A percentile compares a stretch with the other conserved stretches of the same genome.
Conservation (phyloP, 345 rosid species). For the Mangifera indica region DNA sequence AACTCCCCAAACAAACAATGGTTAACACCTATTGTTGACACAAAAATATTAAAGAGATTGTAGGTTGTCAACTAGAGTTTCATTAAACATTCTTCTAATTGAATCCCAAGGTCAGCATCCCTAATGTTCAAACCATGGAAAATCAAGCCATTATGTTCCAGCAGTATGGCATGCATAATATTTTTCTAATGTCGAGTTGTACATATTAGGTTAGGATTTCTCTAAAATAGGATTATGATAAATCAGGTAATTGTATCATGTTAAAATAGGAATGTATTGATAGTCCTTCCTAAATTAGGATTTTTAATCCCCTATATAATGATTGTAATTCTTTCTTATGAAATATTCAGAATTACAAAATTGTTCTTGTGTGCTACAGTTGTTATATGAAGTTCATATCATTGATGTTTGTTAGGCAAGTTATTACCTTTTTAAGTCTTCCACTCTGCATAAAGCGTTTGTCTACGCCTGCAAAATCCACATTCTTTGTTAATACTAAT, state of each 20-base stretch:
- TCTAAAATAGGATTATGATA: too few relatives aligned
- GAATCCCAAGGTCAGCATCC: neutral
- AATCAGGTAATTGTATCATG: too few relatives aligned
- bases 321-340: too few relatives aligned
- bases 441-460: slow-evolving; percentile 28
- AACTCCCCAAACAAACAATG: neutral
- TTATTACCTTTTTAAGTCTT: slow-evolving; percentile 40
- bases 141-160: neutral
- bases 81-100: slow-evolving; percentile 3
- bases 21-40: neutral
- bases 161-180: slow-evolving; percentile 4
- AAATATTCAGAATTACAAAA: too few relatives aligned
- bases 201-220: too few relatives aligned
- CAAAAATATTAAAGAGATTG: neutral
- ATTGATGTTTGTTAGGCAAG: slow-evolving; percentile 6
- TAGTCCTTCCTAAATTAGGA: too few relatives aligned
- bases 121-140: neutral
- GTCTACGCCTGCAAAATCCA: slow-evolving; percentile 30
- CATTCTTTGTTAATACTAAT: neutral
- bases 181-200: slow-evolving; percentile 5
- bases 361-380: too few relatives aligned
- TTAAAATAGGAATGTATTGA: too few relatives aligned
- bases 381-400: neutral
- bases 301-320: too few relatives aligned
- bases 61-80: neutral